Evolutionary conservation across 768 basidiomycete genomes (phyloP), one percentile per base, ranked within the genome.

Genomic region (Phylloporus arenicola): DNA sequence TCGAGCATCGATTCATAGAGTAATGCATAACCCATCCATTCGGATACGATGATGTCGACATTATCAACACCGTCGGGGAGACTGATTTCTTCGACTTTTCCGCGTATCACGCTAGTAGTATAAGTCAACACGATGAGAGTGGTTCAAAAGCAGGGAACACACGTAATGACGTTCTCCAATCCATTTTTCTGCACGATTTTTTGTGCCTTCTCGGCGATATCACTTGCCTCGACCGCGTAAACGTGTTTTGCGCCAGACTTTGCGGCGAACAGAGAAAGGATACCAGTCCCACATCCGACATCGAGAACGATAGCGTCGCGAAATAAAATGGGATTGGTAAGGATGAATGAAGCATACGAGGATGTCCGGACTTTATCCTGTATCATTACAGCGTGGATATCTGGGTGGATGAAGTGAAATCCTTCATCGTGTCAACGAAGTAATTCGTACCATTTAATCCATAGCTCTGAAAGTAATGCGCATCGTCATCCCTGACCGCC

Each of bases 1-100:
- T 97, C 95, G 30, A 98, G 79, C 95, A 99, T 97, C 38, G 88
- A 90, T 69, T 99, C 95, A 68, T 97, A 97, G 19, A 97, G 77
- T 20, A 92, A 73, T 1, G 84, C 86, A 61, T 91, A 92, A 14
- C 84, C 92, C 95, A 97, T 97, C 95, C 95, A 98, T 68, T 99
- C 95, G 4, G 92, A 94, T 45, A 98, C 75, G 67, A 99, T 93
- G 52, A 99, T 80, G 65, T 99, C 95, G 20, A 98, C 95, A 46
- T 89, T 74, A 10, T 78, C 72, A 43, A 86, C 71, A 46, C 70
- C 80, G 45, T 84, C 83, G 2, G 90, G 92, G 1, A 97, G 73
- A 7, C 58, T 67, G 50, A 98, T 85, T 19, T 93, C 83, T 69
- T 99, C 95, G 22, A 97, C 80, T 67, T 95, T 96, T 24, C 92